Conservation (phyloP, 2,329 filamentous ascomycete species). For the Sarocladium strictum region DNA sequence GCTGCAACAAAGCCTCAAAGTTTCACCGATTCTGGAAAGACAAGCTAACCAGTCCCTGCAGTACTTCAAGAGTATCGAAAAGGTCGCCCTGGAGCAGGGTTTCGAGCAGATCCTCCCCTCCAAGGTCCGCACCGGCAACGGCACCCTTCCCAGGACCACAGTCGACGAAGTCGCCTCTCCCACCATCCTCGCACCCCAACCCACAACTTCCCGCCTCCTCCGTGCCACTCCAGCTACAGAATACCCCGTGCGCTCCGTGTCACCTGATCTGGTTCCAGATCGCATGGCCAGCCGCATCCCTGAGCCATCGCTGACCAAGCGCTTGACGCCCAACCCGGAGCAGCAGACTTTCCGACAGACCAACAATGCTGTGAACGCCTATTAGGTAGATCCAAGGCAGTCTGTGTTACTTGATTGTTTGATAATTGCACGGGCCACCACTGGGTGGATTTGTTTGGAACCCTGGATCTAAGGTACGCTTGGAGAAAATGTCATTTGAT, state of each 20-base stretch:
- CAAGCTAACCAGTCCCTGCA: conserved; percentile 19
- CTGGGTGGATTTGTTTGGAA: no score
- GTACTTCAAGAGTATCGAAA: conserved; percentile 69
- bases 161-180: conserved; percentile 37
- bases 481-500: not conserved
- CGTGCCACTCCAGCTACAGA: conserved; percentile 50
- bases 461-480: not conserved
- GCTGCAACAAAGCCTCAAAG: not conserved
- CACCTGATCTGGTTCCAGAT: conserved; percentile 56
- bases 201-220: conserved; percentile 48
- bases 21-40: not conserved
- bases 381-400: not conserved
- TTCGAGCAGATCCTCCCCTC: conserved; percentile 54
- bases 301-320: conserved; percentile 36
- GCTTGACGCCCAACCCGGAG: conserved; percentile 44
- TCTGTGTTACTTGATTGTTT: no score
- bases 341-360: conserved; percentile 27
- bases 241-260: conserved; percentile 48
- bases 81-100: conserved; percentile 50
- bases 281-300: conserved; percentile 54
- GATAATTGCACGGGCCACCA: no score
- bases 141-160: conserved; percentile 30
- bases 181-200: conserved; percentile 47
- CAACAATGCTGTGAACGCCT: conserved; percentile 15
- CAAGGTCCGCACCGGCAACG: conserved; percentile 47